Evolutionary conservation across 495 filamentous ascomycete genomes (phyloP).

Genomic region (Tuber aestivum): DNA sequence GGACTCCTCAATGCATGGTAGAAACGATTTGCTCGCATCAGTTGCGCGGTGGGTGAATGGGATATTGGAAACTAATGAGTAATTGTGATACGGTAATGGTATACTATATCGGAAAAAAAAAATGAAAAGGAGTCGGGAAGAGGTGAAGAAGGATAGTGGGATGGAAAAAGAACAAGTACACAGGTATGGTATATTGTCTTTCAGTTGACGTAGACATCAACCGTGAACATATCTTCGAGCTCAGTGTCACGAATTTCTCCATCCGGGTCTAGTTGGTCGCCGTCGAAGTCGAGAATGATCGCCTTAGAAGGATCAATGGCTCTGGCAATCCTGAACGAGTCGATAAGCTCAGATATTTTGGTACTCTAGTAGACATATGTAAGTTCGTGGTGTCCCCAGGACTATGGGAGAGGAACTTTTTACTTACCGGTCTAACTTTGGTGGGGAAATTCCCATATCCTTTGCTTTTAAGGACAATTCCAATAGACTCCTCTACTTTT

Average conservation of each 20-base stretch:
- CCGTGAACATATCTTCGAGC: slow-evolving; percentile 66
- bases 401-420: background rate
- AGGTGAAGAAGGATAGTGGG: background rate
- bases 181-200: background rate
- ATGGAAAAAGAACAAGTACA: background rate
- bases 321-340: slow-evolving; percentile 50
- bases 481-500: slow-evolving; percentile 16
- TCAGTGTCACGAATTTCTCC: slow-evolving; percentile 63
- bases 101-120: background rate
- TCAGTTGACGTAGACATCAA: slow-evolving; percentile 66
- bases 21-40: background rate
- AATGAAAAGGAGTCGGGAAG: background rate
- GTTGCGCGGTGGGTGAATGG: background rate
- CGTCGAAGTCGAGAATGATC: slow-evolving; percentile 70
- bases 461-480: slow-evolving; percentile 50
- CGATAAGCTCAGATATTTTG: slow-evolving; percentile 51
- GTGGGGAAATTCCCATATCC: slow-evolving; percentile 54
- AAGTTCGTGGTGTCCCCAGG: background rate
- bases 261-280: slow-evolving; percentile 61
- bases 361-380: slow-evolving; percentile 47
- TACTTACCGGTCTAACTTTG: slow-evolving; percentile 52
- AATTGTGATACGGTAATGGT: background rate
- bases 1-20: background rate
- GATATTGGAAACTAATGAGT: background rate
- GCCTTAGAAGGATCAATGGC: slow-evolving; percentile 48